Evolutionary conservation across 2,329 filamentous ascomycete species (phyloP), one percentile per base, ranked within the genome.

Genomic region (Aspergillus calidoustus): DNA sequence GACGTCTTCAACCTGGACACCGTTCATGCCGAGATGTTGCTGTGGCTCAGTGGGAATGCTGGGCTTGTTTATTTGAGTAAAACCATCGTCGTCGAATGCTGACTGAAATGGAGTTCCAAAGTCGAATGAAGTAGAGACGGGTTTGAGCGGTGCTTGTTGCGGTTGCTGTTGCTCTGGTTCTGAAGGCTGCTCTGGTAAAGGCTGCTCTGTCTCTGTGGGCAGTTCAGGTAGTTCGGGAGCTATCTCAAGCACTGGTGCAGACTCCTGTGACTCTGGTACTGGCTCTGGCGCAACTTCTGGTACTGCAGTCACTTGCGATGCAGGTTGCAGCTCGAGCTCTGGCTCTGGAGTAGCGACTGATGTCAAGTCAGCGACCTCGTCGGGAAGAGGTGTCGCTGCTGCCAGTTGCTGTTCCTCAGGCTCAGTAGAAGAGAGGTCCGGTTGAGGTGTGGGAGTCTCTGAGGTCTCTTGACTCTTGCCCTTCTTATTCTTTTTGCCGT

Each of bases 401-500:
- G 50, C 34, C 46, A 38, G 54, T 44, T 66, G 68, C 62, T 62
- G 59, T 38, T 67, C 57, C 55, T 70, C 66, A 62, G 60, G 57
- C 48, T 70, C 66, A 66, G 66, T 61, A 58, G 65, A 60, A 60
- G 69, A 57, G 48, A 69, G 68, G 51, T 71, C 66, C 22, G 63
- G 38, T 55, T 66, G 68, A 63, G 65, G 64, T 58, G 70, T 68
- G 55, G 72, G 72, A 57, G 62, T 63, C 54, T 70, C 71, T 60
- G 67, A 61, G 43, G 54, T 57, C 51, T 75, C 74, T 62, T 74
- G 71, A 54, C 53, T 66, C 68, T 75, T 75, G 51, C 57, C 62
- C 71, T 74, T 76, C 65, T 75, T 76, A 73, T 68, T 69, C 68
- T 74, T 74, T 63, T 73, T 74, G 53, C 31, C 47, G 31, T 46